Evolutionary conservation across 2,329 filamentous ascomycete species (phyloP), one percentile per base, ranked within the genome.

Genomic region (Xylaria sp.): DNA sequence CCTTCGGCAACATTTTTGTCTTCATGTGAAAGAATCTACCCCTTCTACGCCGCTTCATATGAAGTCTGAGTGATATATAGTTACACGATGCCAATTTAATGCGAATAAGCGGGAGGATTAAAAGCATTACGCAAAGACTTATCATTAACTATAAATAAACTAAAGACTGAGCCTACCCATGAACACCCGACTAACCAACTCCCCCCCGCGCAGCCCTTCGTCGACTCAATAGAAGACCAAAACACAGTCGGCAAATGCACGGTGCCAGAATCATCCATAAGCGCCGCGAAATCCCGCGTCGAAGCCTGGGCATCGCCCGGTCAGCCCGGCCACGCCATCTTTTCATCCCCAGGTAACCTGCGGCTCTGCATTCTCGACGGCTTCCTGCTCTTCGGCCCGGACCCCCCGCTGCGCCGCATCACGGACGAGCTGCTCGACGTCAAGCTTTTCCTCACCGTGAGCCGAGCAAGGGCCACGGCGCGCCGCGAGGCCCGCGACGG

Each of bases 361-460:
- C 83, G 83, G 0, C 82, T 96, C 31, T 94, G 90, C 69, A 85
- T 98, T 66, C 85, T 98, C 1, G 95, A 98, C 76, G 95, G 95
- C 0, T 98, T 98, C 78, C 84, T 98, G 0, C 86, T 98, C 1
- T 98, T 92, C 81, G 88, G 70, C 1, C 65, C 90, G 0, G 83
- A 80, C 20, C 82, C 13, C 69, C 78, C 3, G 78, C 72, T 63
- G 31, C 70, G 25, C 43, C 68, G 9, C 59, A 58, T 92, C 33
- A 84, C 89, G 70, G 79, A 85, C 72, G 79, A 85, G 2, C 81
- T 87, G 3, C 86, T 98, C 55, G 91, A 97, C 76, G 80, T 97
- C 49, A 92, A 90, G 75, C 81, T 98, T 3, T 95, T 98, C 75
- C 81, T 98, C 20, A 88, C 90, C 0, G 91, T 92, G 1, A 87